Percentiles rank a stretch among this genome's conserved stretches.
phyloP scores from a whole-genome alignment of 441 rosid genomes.

The Kokia cookei region DNA sequence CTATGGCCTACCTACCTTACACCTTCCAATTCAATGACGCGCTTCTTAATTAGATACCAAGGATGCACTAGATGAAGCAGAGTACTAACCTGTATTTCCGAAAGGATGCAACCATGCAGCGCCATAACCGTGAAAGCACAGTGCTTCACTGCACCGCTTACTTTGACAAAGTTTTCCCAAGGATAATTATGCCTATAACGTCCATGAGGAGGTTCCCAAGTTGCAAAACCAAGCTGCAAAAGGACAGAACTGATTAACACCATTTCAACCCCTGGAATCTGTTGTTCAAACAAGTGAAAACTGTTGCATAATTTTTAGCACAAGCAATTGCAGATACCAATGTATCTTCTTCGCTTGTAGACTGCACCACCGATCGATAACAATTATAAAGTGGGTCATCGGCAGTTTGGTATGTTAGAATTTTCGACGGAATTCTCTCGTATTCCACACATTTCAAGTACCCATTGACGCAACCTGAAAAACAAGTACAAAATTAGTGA shows the following conservation, averaged over 20 bases:
- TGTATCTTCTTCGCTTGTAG: slow-evolving; percentile 55
- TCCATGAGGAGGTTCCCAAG: slow-evolving; percentile 86
- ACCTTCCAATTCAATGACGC: background rate
- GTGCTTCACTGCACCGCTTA: slow-evolving; percentile 66
- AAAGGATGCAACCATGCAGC: slow-evolving; percentile 72
- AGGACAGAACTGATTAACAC: background rate
- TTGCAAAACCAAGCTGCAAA: slow-evolving; percentile 60
- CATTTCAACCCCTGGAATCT: background rate
- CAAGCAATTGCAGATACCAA: slow-evolving; percentile 21
- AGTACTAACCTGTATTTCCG: slow-evolving; percentile 61
- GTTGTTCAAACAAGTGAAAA: background rate
- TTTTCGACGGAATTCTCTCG: slow-evolving; percentile 54
- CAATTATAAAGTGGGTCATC: slow-evolving; percentile 64
- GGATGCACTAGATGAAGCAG: background rate
- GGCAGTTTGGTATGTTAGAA: slow-evolving; percentile 59
- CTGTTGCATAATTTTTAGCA: background rate
- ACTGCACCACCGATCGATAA: slow-evolving; percentile 56
- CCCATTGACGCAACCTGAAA: slow-evolving; percentile 30
- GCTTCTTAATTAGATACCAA: background rate
- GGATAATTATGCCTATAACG: slow-evolving; percentile 52
- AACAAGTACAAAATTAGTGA: background rate
- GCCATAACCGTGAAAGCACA: slow-evolving; percentile 84
- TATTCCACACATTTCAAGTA: slow-evolving; percentile 53
- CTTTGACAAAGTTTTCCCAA: slow-evolving; percentile 51
- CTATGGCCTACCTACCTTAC: background rate